phyloP scores from a whole-genome alignment of 768 basidiomycete species.

The Lepiota brunneoincarnata region DNA sequence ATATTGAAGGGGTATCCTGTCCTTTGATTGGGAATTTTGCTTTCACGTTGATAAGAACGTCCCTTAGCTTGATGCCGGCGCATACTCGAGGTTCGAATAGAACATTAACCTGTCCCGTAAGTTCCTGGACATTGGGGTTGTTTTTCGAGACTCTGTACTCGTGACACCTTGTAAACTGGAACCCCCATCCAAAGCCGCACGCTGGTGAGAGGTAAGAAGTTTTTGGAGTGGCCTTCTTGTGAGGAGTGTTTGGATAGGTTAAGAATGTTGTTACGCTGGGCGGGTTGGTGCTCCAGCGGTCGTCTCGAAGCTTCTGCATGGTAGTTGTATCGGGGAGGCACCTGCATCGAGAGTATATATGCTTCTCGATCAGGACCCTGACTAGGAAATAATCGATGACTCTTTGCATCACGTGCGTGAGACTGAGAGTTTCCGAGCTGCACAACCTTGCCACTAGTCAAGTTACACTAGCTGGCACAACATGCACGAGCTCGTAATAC shows the following conservation, averaged over 20 bases:
- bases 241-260: neutral
- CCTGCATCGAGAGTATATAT: no score
- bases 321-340: no score
- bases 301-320: neutral
- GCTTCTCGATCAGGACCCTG: no score
- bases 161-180: neutral
- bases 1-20: no score
- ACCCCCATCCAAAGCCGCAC: constrained; percentile 4
- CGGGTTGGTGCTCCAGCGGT: constrained; percentile 1
- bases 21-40: neutral
- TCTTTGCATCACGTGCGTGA: no score
- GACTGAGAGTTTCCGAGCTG: no score
- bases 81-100: neutral
- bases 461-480: no score
- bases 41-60: neutral
- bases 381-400: no score
- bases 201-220: neutral
- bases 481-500: no score
- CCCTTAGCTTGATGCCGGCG: neutral
- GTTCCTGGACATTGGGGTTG: constrained; percentile 2
- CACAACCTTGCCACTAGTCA: no score
- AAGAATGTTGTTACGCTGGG: neutral
- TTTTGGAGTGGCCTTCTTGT: neutral
- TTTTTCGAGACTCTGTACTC: neutral
- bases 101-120: neutral